Base-by-base conservation (phyloP, 306 rosid genomes). In the Cucurbita argyrosperma region DNA sequence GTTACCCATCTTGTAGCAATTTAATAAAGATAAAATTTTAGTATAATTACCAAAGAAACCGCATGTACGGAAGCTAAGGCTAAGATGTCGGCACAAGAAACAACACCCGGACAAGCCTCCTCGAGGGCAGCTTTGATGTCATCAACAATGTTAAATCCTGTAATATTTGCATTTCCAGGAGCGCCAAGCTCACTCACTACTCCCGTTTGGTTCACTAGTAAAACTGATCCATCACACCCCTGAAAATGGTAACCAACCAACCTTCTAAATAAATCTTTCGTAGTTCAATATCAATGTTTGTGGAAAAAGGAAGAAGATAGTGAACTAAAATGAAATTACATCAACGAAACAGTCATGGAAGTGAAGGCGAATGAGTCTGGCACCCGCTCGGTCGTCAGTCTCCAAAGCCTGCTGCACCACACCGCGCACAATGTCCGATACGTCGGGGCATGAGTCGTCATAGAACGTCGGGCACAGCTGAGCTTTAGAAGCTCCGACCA, bases 201-300 rank as follows among this genome's bases (percentile, higher is more conserved):
- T 1, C 82, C 89, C 8, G 71, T 13, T 12, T 75, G 80, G 52
- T 74, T 9, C 53, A 74, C 88, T 39, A 84, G 74, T 76, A 85
- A 53, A 58, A 85, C 54, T 11, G 89, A 85, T 7, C 80, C 89
- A 59, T 85, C 89, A 49, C 89, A 85, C 0, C 89, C 87, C 82
- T 85, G 63, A 1, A 16, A 7, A 38, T 3, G 10, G 38, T 62
- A 26, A 57, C 8, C 10, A 58, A 52, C 0, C 54, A 40, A 13
- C 1, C 16, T 19, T 56, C 38, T 19, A 56, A 21, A n/a, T 8
- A 56, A 56, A 56, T 19, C 0, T 21, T n/a, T 0, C 47, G n/a
- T 18, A 54, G 5, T 0, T 8, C 30, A 18, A 6, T 16, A 52
- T 16, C 8, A 16, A 52, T 16, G 7, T 13, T 50, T 50, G 7